A percentile compares a stretch with the other conserved stretches of the same genome.
These are phyloP conservation scores for Pseudocercospora musae DNA, from an alignment of 2,329 filamentous ascomycete species.

Conservation along the genomic window DNA sequence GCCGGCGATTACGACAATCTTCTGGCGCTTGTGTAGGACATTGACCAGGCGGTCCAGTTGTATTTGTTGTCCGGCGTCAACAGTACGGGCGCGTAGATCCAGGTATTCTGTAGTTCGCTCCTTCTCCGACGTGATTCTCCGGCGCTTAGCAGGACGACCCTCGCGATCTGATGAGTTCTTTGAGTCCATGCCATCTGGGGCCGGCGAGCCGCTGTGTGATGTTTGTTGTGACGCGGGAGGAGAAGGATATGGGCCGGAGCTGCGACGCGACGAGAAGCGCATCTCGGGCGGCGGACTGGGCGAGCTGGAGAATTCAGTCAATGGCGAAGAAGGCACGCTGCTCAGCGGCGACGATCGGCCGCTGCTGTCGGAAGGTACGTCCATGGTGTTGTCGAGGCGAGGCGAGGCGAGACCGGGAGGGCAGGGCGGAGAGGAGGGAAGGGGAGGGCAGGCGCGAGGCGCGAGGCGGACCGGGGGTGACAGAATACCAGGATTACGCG, in stretches of 20 bases:
- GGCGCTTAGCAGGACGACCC: slow-evolving; percentile 67
- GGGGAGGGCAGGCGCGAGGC: neutral
- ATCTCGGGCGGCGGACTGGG: slow-evolving; percentile 21
- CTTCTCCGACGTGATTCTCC: slow-evolving; percentile 55
- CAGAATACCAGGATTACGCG: neutral
- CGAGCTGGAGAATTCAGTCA: slow-evolving; percentile 17
- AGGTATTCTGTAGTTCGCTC: slow-evolving; percentile 79
- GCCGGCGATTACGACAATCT: slow-evolving; percentile 94
- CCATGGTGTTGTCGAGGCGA: slow-evolving; percentile 5
- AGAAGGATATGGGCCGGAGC: slow-evolving; percentile 41
- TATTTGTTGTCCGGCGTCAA: slow-evolving; percentile 55
- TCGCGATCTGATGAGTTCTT: slow-evolving; percentile 67
- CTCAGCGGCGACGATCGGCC: slow-evolving; percentile 24
- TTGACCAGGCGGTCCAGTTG: slow-evolving; percentile 69
- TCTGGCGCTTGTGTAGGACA: slow-evolving; percentile 81
- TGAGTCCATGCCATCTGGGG: slow-evolving; percentile 45
- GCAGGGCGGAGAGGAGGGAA: neutral
- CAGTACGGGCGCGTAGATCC: slow-evolving; percentile 59
- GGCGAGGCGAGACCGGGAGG: slow-evolving; percentile 10
- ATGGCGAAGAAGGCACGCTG: slow-evolving; percentile 26
- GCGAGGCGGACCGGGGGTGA: neutral
- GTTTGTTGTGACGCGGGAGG: slow-evolving; percentile 45
- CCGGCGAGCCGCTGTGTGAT: slow-evolving; percentile 46
- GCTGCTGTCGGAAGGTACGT: slow-evolving; percentile 12
- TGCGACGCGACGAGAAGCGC: slow-evolving; percentile 23